A percentile compares a stretch with the other conserved stretches of the same genome.
phyloP scores from a whole-genome alignment of 2,329 filamentous ascomycete genomes.

The Ilyonectria mors-panacis region DNA sequence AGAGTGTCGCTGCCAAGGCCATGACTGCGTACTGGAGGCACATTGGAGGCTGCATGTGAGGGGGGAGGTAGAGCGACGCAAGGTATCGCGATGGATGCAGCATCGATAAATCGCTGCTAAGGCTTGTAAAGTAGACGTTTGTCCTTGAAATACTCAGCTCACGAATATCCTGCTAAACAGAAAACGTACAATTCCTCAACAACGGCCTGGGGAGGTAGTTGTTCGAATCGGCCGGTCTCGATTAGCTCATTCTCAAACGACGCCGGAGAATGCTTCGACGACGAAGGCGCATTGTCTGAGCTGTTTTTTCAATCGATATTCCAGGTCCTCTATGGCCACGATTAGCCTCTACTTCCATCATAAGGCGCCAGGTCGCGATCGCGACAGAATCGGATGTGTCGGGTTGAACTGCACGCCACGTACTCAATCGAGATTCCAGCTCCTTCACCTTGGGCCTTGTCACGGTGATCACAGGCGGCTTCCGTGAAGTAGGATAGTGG shows the following conservation, averaged over 20 bases:
- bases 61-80: slow-evolving; percentile 41
- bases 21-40: slow-evolving; percentile 46
- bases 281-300: slow-evolving; percentile 36
- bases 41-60: slow-evolving; percentile 47
- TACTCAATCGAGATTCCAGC: slow-evolving; percentile 46
- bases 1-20: slow-evolving; percentile 36
- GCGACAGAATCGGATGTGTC: not conserved
- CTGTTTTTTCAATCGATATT: slow-evolving; percentile 39
- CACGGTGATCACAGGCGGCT: slow-evolving; percentile 41
- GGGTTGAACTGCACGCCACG: slow-evolving; percentile 1
- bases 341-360: slow-evolving; percentile 14
- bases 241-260: slow-evolving; percentile 37
- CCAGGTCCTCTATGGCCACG: slow-evolving; percentile 40
- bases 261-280: slow-evolving; percentile 31
- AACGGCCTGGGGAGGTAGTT: slow-evolving; percentile 45
- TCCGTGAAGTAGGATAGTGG: slow-evolving; percentile 47
- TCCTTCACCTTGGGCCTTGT: slow-evolving; percentile 49
- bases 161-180: not conserved
- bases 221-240: slow-evolving; percentile 49
- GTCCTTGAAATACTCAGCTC: slow-evolving; percentile 33
- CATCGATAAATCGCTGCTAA: slow-evolving; percentile 34
- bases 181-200: slow-evolving; percentile 47
- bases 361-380: not conserved
- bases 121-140: slow-evolving; percentile 36
- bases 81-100: slow-evolving; percentile 44